These are phyloP conservation scores for Pichia sp. DNA, from an alignment of 1,139 yeast genomes.

Conservation along the genomic window DNA sequence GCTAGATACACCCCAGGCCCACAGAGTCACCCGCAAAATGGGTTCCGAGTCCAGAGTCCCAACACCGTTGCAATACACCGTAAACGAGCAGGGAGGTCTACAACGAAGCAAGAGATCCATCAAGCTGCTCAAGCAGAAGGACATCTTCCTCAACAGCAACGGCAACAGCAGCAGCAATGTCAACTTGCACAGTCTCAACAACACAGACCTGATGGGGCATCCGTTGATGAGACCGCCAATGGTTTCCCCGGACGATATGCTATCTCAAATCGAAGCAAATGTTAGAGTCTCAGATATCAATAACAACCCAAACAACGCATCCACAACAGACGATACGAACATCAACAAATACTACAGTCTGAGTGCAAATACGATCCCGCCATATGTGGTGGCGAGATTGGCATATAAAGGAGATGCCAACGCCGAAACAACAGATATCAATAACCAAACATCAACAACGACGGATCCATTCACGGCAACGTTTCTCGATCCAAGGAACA, in stretches of 20 bases:
- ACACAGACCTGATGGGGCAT: background rate
- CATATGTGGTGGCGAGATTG: slow-evolving; percentile 56
- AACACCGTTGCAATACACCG: background rate
- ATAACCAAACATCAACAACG: slow-evolving; percentile 30
- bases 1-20: too few species aligned
- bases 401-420: slow-evolving; percentile 37
- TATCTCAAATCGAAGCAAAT: background rate
- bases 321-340: background rate
- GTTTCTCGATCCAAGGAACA: slow-evolving; percentile 21
- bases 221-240: background rate
- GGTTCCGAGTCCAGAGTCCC: slow-evolving; percentile 1
- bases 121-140: background rate
- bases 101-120: background rate
- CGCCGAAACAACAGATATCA: slow-evolving; percentile 1
- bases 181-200: background rate
- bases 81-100: background rate
- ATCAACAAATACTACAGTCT: slow-evolving; percentile 12
- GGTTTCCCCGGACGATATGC: slow-evolving; percentile 2
- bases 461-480: slow-evolving; percentile 30
- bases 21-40: background rate
- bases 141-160: too few species aligned
- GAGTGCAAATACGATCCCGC: slow-evolving; percentile 37
- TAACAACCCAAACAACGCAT: background rate
- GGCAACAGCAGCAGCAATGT: background rate
- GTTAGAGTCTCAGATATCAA: slow-evolving; percentile 1